These are phyloP conservation scores for Geotrichum klebahnii DNA, from an alignment of 1,139 yeast genomes.

Conservation along the genomic window DNA sequence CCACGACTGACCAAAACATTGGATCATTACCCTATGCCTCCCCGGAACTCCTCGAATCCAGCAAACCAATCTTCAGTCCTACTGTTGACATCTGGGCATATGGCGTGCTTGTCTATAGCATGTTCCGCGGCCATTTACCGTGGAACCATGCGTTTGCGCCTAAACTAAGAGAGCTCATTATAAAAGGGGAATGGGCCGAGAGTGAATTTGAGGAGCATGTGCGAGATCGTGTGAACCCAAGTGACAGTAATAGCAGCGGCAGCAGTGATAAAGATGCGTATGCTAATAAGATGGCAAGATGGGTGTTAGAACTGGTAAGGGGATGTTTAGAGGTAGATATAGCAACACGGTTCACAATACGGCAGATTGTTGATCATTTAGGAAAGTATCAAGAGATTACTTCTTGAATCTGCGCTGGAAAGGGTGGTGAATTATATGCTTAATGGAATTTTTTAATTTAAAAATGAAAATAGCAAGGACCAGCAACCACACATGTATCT, in stretches of 20 bases:
- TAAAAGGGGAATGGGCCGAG: conserved; percentile 59
- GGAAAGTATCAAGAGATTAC: no score
- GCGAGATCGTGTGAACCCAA: conserved; percentile 32
- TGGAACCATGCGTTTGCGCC: conserved; percentile 82
- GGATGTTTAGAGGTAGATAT: conserved; percentile 56
- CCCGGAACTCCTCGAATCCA: conserved; percentile 67
- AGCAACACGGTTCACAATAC: conserved; percentile 50
- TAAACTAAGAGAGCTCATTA: conserved; percentile 64
- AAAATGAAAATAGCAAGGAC: no score
- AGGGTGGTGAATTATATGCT: no score
- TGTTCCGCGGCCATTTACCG: conserved; percentile 72
- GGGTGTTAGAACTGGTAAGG: conserved; percentile 45
- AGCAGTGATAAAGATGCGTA: conserved; percentile 43
- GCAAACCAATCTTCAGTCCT: conserved; percentile 60
- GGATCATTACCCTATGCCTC: conserved; percentile 93
- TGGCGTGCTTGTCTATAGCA: conserved; percentile 71
- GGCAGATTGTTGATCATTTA: conserved; percentile 37
- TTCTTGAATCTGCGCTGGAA: no score
- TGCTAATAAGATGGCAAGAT: conserved; percentile 23
- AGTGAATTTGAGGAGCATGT: conserved; percentile 39
- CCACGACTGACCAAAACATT: conserved; percentile 40
- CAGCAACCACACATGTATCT: no score
- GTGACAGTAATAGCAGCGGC: conserved; percentile 24
- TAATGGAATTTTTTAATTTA: no score
- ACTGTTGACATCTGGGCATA: conserved; percentile 87